Evolutionary conservation across 805 yeast genomes (phyloP).

Genomic region (Wickerhamiella parazyma): DNA sequence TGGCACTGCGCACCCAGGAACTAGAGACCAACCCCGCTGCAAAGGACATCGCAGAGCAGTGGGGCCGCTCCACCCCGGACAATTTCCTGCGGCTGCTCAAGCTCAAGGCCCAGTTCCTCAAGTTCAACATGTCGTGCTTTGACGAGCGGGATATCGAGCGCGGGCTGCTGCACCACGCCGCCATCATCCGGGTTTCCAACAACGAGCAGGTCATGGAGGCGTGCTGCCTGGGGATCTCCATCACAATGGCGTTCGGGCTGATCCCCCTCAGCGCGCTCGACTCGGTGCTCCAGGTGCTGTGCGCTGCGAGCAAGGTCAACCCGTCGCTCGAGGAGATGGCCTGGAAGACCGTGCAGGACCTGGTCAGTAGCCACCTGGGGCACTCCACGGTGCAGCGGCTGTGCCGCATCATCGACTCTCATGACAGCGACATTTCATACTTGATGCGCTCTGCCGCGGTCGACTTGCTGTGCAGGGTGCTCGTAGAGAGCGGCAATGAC

Average conservation of each 20-base stretch:
- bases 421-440: conserved; percentile 21
- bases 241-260: conserved; percentile 33
- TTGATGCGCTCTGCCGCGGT: conserved; percentile 28
- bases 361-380: conserved; percentile 30
- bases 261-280: conserved; percentile 32
- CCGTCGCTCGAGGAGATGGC: conserved; percentile 27
- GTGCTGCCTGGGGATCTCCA: conserved; percentile 32
- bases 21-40: conserved; percentile 21
- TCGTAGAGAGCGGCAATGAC: conserved; percentile 6
- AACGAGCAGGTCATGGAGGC: conserved; percentile 27
- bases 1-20: conserved; percentile 23
- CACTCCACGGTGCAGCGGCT: conserved; percentile 25
- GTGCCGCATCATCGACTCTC: conserved; percentile 24
- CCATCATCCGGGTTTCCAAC: conserved; percentile 31
- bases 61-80: conserved; percentile 22
- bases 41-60: conserved; percentile 19
- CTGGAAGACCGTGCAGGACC: conserved; percentile 29
- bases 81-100: conserved; percentile 25
- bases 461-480: conserved; percentile 21
- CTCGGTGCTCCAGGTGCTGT: conserved; percentile 32
- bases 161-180: conserved; percentile 27
- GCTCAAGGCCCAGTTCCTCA: conserved; percentile 34
- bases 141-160: conserved; percentile 29
- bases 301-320: conserved; percentile 32
- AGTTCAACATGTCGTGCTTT: conserved; percentile 34